Base-by-base conservation (phyloP, 2,329 filamentous ascomycete species). In the Elsinoe fawcettii region DNA sequence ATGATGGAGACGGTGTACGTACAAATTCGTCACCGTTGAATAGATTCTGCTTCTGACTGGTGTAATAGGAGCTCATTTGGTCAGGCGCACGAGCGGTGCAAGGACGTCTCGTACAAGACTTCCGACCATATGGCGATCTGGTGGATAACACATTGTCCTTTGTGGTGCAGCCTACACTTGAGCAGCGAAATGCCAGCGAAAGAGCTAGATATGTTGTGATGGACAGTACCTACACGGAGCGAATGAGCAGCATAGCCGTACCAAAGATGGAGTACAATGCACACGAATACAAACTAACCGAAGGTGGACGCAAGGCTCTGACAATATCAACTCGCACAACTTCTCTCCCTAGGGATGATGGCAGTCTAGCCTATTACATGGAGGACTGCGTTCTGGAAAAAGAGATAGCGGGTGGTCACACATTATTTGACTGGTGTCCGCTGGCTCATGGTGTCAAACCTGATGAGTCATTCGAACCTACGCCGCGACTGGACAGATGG, bases 211-310 rank as follows among this genome's bases (percentile, higher is more conserved):
- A 44, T 44, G 55, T 63, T 12, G 43, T 60, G 6, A 22, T 63
- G 18, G 55, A 62, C 54, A 22, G 34, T 6, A 11, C 30, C 1
- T 64, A 62, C 43, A 41, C 51, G 25, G 53, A 47, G 18, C 32
- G 44, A 7, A 55, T 55, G 20, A 25, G 39, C 3, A 49, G 56
- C 41, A 51, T 43, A 1, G 7, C 36, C 3, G 27, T 27, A 2
- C 9, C 55, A 12, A 64, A 66, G 18, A 5, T 63, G 63, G 8
- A 44, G 43, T 68, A 72, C 53, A 68, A 73, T 43, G 72, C 71
- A 49, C 71, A 74, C 58, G 71, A 74, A 46, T 71, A 72, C 60
- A 69, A 69, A 6, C 55, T 73, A 5, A 61, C 66, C 43, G 58
- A 69, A 8, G 61, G 67, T 41, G 70, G 70, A 7, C 60, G 63